Percentiles rank a stretch among this genome's conserved stretches.
Evolutionary conservation across 1,284 basidiomycete genomes (phyloP).

Genomic region (Cryptococcus hybrid): DNA sequence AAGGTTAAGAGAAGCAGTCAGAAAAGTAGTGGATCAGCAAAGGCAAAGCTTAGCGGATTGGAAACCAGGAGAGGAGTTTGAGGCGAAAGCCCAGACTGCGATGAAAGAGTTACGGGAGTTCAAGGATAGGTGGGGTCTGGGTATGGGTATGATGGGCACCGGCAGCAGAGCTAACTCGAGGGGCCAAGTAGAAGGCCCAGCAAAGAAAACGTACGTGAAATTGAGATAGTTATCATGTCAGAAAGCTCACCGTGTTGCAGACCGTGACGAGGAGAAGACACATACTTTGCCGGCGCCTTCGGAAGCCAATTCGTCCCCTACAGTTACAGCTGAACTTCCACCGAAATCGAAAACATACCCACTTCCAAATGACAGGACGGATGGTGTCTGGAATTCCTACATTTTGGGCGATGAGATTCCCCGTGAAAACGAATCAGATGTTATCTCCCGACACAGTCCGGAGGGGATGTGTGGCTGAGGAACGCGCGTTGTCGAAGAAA

Average conservation of each 20-base stretch:
- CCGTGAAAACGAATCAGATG: background rate
- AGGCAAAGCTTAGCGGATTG: conserved; percentile 34
- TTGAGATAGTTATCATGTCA: background rate
- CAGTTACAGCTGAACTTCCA: conserved; percentile 24
- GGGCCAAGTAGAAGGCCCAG: conserved; percentile 11
- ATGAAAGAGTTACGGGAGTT: conserved; percentile 43
- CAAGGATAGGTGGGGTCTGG: conserved; percentile 29
- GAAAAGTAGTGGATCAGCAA: conserved; percentile 38
- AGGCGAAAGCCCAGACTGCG: conserved; percentile 34
- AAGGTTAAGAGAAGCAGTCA: conserved; percentile 40
- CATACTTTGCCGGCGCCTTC: conserved; percentile 29
- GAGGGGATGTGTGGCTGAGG: background rate
- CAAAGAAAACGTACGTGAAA: background rate
- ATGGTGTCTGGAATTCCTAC: background rate
- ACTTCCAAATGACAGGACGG: background rate
- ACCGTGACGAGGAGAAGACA: conserved; percentile 26
- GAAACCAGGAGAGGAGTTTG: conserved; percentile 40
- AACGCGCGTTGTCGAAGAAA: background rate
- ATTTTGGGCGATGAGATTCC: background rate
- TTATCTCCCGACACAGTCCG: background rate
- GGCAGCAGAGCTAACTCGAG: conserved; percentile 18
- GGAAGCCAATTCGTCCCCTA: conserved; percentile 39
- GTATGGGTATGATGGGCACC: conserved; percentile 9
- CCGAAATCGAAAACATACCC: conserved; percentile 30
- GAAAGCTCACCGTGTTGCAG: conserved; percentile 3